A percentile compares a stretch with the other conserved stretches of the same genome.
These are phyloP conservation scores for Borovskyia barvae DNA, from an alignment of 208 protist species.

Conservation along the genomic window DNA sequence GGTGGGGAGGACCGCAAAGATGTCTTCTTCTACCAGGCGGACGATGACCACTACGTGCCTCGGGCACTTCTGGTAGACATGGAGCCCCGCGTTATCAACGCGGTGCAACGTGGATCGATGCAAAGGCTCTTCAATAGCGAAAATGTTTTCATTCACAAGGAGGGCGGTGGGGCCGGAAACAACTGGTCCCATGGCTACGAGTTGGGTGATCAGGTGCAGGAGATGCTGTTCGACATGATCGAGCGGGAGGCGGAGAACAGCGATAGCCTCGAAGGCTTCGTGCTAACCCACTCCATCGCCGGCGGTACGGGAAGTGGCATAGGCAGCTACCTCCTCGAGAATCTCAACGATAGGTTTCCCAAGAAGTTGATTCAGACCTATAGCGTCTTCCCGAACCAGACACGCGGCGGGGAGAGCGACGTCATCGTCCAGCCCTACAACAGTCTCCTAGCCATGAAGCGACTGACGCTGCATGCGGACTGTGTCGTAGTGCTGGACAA, in stretches of 20 bases:
- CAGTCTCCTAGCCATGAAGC: slow-evolving; percentile 98
- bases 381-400: slow-evolving; percentile 97
- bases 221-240: slow-evolving; percentile 99
- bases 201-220: slow-evolving; percentile 88
- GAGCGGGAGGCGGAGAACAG: slow-evolving; percentile 99
- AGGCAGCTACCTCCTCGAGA: slow-evolving; percentile 98
- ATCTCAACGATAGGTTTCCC: slow-evolving; percentile 97
- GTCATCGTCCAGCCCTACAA: slow-evolving; percentile 99
- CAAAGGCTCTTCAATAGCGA: slow-evolving; percentile 98
- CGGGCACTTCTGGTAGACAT: slow-evolving; percentile 98
- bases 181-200: slow-evolving; percentile 98
- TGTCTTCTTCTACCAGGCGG: slow-evolving; percentile 99
- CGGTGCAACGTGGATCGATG: slow-evolving; percentile 92
- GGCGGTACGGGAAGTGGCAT: slow-evolving; percentile 99
- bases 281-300: slow-evolving; percentile 98
- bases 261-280: slow-evolving; percentile 98
- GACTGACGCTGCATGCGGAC: slow-evolving; percentile 97
- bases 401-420: slow-evolving; percentile 81
- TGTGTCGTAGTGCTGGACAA: slow-evolving; percentile 99
- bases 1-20: slow-evolving; percentile 98
- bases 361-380: slow-evolving; percentile 99
- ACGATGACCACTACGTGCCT: slow-evolving; percentile 99
- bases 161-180: slow-evolving; percentile 99
- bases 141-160: slow-evolving; percentile 97
- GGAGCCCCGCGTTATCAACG: slow-evolving; percentile 97